Evolutionary conservation across 2,329 filamentous ascomycete species (phyloP), one percentile per base, ranked within the genome.

Genomic region (Magnaporthiopsis rhizophila): DNA sequence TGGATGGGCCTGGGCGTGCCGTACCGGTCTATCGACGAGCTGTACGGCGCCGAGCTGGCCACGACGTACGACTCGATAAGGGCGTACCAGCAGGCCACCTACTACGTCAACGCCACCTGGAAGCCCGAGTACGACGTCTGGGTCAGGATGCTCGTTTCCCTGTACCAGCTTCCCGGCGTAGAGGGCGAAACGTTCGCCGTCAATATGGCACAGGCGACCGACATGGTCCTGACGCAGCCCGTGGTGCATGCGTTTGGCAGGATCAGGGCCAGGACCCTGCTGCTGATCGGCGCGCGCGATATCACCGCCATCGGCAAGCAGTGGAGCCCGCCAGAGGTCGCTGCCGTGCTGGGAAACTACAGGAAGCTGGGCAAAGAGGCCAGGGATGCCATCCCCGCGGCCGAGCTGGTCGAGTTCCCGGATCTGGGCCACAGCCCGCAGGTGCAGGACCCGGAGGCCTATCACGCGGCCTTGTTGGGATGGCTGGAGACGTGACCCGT

Each of bases 301-400:
- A 81, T 74, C 53, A 85, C 83, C 3, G 83, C 82, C 21, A 81
- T 85, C 61, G 83, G 83, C 0, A 81, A 81, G 69, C 76, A 77
- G 62, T 85, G 82, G 81, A 75, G 78, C 13, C 74, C 78, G 0
- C 74, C 76, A 0, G 76, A 75, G 2, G 77, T 83, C 18, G 75
- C 78, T 58, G 75, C 72, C 7, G 73, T 72, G 67, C 68, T 85
- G 18, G 83, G 82, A 0, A 77, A 80, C 67, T 85, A 83, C 66
- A 74, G 79, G 61, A 70, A 80, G 3, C 71, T 86, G 13, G 82
- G 82, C 0, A 77, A 77, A n/a, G 68, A 77, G 65, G 77, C 79
- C 58, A 53, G 45, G n/a, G 45, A 53, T 24, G 8, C 5, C 6
- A 53, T 53, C 45, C 45, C 45, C 45, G 18, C 21, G 45, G 45